phyloP scores from a whole-genome alignment of 208 protist genomes.

The Phytomonas sp. region DNA sequence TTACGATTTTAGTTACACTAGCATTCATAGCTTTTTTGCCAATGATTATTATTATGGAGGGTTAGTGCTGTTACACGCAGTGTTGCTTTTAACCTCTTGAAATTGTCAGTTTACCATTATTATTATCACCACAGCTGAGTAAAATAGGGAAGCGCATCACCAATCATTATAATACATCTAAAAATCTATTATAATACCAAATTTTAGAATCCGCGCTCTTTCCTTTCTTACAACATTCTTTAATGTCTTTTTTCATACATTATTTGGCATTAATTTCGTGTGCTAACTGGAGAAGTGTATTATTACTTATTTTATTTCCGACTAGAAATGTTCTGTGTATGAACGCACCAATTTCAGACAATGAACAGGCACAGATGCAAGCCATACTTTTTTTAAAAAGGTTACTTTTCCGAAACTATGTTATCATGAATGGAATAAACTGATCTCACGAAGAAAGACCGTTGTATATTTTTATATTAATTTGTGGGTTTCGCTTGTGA shows the following conservation, averaged over 20 bases:
- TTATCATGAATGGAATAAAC: background rate
- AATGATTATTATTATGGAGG: background rate
- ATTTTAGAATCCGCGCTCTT: background rate
- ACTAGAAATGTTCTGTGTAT: background rate
- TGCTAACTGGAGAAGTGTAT: background rate
- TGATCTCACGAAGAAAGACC: background rate
- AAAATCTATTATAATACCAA: background rate
- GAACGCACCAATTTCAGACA: background rate
- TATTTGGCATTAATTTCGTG: background rate
- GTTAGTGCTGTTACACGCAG: background rate
- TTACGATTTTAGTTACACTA: background rate
- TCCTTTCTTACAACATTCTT: conserved; percentile 1
- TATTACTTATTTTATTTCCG: background rate
- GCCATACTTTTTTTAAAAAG: background rate
- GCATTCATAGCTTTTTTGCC: background rate
- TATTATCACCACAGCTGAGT: background rate
- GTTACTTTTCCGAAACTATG: background rate
- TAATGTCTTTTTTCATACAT: background rate
- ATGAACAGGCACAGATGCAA: background rate
- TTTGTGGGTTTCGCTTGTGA: background rate
- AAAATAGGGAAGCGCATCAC: background rate
- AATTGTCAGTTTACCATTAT: background rate
- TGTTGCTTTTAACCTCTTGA: background rate
- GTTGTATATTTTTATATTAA: background rate
- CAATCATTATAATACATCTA: background rate